These are phyloP conservation scores for Chytridium lagenaria DNA, from an alignment of 371 early-diverging fungal genomes.

Conservation along the genomic window DNA sequence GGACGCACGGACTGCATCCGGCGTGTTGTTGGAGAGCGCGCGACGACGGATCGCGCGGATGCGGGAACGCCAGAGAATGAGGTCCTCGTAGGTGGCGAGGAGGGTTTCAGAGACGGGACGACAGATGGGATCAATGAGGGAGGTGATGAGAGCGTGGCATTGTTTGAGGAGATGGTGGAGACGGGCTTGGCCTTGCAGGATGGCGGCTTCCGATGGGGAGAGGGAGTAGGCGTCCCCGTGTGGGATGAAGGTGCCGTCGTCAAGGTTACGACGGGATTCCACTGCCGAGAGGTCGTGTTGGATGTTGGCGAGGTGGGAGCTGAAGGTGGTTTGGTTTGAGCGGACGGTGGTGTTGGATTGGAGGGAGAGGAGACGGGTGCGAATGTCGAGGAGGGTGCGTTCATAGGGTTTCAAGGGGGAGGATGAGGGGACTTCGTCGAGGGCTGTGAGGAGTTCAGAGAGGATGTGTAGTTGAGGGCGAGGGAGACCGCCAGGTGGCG, in stretches of 20 bases:
- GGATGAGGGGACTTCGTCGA: slow-evolving; percentile 24
- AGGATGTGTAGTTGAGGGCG: slow-evolving; percentile 25
- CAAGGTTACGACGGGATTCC: slow-evolving; percentile 23
- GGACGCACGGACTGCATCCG: background rate
- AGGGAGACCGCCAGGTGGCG: slow-evolving; percentile 33
- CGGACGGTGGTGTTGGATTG: slow-evolving; percentile 2
- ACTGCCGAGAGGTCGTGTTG: slow-evolving; percentile 24
- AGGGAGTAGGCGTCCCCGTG: slow-evolving; percentile 2
- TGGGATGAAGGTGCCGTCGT: slow-evolving; percentile 33
- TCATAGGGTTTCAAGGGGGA: slow-evolving; percentile 27
- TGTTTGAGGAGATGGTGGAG: slow-evolving; percentile 33
- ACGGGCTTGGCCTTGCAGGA: slow-evolving; percentile 34
- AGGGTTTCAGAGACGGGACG: slow-evolving; percentile 35
- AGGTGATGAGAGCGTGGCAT: slow-evolving; percentile 24
- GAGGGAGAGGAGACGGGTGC: slow-evolving; percentile 20
- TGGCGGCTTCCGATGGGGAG: slow-evolving; percentile 16
- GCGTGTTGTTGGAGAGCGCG: slow-evolving; percentile 3
- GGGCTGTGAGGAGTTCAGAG: slow-evolving; percentile 21
- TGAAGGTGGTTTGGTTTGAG: slow-evolving; percentile 23
- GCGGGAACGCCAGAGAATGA: slow-evolving; percentile 23
- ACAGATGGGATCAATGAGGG: slow-evolving; percentile 34
- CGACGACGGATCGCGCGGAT: slow-evolving; percentile 20
- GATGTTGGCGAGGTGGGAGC: slow-evolving; percentile 6
- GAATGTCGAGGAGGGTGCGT: slow-evolving; percentile 29
- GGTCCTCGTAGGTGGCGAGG: slow-evolving; percentile 34